Percentiles rank a stretch among this genome's conserved stretches.
Evolutionary conservation across 352 stramenopile species (phyloP).

Genomic region (Paralagenidium karlingii): DNA sequence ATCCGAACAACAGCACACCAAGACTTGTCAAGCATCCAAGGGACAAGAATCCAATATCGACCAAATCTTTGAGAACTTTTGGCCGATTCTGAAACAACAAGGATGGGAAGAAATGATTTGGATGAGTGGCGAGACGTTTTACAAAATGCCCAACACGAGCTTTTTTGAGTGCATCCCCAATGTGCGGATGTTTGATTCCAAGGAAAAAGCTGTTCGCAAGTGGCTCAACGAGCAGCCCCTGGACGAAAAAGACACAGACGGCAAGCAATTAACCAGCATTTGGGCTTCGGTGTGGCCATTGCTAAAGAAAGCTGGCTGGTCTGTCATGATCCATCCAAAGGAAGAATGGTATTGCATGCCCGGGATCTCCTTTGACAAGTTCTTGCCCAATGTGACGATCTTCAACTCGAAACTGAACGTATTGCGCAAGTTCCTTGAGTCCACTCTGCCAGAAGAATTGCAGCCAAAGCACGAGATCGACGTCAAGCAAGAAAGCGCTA

Average conservation of each 20-base stretch:
- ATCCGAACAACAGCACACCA: background rate
- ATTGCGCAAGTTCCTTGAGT: constrained; percentile 46
- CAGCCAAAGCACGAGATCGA: background rate
- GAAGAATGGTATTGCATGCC: constrained; percentile 55
- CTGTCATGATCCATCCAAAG: constrained; percentile 25
- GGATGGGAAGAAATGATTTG: constrained; percentile 56
- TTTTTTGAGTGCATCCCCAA: constrained; percentile 65
- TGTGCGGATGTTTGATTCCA: constrained; percentile 65
- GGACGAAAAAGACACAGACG: constrained; percentile 3
- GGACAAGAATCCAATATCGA: background rate
- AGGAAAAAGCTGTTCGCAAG: constrained; percentile 35
- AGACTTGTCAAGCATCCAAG: background rate
- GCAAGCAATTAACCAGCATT: constrained; percentile 19
- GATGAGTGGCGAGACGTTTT: constrained; percentile 31
- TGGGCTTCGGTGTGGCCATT: constrained; percentile 33
- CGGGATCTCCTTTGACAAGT: constrained; percentile 50
- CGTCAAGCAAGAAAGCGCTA: background rate
- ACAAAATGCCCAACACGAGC: constrained; percentile 46
- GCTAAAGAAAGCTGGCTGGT: constrained; percentile 36
- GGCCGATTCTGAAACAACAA: constrained; percentile 33
- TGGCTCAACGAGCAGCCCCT: constrained; percentile 24
- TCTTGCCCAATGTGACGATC: constrained; percentile 59
- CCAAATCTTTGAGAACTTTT: constrained; percentile 16
- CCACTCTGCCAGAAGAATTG: constrained; percentile 1
- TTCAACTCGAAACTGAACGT: constrained; percentile 50